Evolutionary conservation across 2,329 filamentous ascomycete genomes (phyloP), one percentile per base, ranked within the genome.

Genomic region (Rutstroemia sp.): DNA sequence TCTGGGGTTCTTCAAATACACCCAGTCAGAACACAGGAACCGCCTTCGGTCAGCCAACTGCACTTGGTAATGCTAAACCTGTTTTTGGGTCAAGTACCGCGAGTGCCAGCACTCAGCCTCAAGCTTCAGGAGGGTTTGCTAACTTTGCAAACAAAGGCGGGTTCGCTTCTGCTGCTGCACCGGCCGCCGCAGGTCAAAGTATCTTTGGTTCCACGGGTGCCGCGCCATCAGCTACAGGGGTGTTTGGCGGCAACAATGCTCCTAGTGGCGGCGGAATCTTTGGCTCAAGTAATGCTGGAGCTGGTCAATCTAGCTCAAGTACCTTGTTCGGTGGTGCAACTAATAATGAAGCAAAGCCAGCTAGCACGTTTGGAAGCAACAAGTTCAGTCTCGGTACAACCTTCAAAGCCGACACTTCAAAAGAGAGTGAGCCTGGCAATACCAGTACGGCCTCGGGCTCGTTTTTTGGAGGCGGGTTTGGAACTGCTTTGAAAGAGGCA

Each of bases 391-490:
- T 70, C 16, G 63, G 61, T 14, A 66, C 68, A 10, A 68, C 67
- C 1, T 71, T 74, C 19, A 76, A 74, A 54, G 64, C 69, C 7
- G 69, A 68, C 55, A 65, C 67, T 1, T 90, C 77, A 1, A 83
- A 82, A 57, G 78, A 87, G 23, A 81, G 86, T 57, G 71, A 77
- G 38, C 75, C 78, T 8, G 80, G 79, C 59, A 72, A 78, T 16
- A 67, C 71, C 21, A 68, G 70, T 21, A 69, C 70, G n/a, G 63
- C 68, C 19, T 70, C 71, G n/a, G 73, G 74, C 12, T 75, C 76
- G 5, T 76, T 87, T 61, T 88, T 89, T 65, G 52, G 47, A 7
- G 80, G 81, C n/a, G 74, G 73, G 52, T 88, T 89, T 68, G 75
- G 78, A 6, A 78, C 79, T 57, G 79, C 80, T 14, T 73, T 89